Base-by-base conservation (phyloP, 345 rosid genomes). In the Corchorus olitorius region DNA sequence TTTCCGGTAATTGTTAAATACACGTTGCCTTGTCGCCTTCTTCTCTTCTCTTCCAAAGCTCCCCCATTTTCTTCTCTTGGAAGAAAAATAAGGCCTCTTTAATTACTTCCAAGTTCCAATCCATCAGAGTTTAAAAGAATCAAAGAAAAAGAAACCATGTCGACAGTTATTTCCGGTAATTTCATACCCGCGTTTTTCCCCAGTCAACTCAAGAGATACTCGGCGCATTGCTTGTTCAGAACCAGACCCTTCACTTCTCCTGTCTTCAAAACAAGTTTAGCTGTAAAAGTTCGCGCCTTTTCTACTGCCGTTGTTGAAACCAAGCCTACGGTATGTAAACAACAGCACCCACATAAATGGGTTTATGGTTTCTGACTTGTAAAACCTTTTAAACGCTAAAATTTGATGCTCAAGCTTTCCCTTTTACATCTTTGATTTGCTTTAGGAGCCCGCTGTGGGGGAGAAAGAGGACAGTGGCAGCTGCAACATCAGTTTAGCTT, bases 401-500 rank as follows among this genome's bases (percentile, higher is more conserved):
- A 34, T 35, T 52, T 17, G 45, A 50, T 50, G 20, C 19, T 43
- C 0, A 33, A 16, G 46, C 13, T 13, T 35, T 35, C 22, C 4
- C 45, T 19, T 8, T 74, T 54, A 22, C 45, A 9, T 12, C 39
- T 45, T 63, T 16, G 35, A 70, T 55, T 4, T 4, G 33, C 75
- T 69, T 61, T 12, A 89, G 88, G 91, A 84, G 35, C 33, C 85
- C 5, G 53, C 50, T 20, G 78, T 48, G 82, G 87, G 75, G 13
- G 82, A 83, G 22, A 82, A 78, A 75, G 81, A 86, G 52, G 83
- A 65, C 35, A 55, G 61, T 41, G 58, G 76, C 41, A 34, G 37
- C 5, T 78, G 63, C 73, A 80, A 76, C 69, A 76, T 73, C 62
- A 66, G 84, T 39, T 81, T 94, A 76, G 97, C 97, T 64, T 94